phyloP scores from a whole-genome alignment of 306 rosid species.

The Vachellia pachyceras region DNA sequence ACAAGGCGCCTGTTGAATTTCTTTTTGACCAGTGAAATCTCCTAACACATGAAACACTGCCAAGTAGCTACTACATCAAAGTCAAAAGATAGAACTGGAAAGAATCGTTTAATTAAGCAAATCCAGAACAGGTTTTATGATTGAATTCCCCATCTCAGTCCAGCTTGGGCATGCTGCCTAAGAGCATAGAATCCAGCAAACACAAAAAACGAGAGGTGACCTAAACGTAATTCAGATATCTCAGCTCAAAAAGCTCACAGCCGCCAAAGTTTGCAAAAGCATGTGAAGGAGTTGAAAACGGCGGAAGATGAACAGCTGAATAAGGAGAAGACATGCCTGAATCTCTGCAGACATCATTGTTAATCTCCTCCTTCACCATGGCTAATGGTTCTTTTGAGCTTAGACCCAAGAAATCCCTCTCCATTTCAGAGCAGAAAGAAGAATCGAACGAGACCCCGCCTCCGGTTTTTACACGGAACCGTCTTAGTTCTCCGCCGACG shows the following conservation, averaged over 20 bases:
- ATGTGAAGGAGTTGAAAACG: neutral
- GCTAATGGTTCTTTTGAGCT: slow-evolving; percentile 55
- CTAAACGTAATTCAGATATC: slow-evolving; percentile 8
- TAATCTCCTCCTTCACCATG: slow-evolving; percentile 69
- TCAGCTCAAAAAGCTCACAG: neutral
- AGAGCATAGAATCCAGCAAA: neutral
- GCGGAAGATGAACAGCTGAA: neutral
- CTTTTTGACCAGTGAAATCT: slow-evolving; percentile 10
- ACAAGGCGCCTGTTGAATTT: neutral
- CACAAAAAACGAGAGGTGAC: neutral
- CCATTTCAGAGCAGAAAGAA: slow-evolving; percentile 59
- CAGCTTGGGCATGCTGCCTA: slow-evolving; percentile 32
- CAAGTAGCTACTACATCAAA: slow-evolving; percentile 3
- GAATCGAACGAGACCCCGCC: slow-evolving; percentile 28
- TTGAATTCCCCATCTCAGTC: slow-evolving; percentile 13
- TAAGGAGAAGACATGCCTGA: slow-evolving; percentile 48
- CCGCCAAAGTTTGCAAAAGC: slow-evolving; percentile 11
- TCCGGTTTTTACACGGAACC: slow-evolving; percentile 9
- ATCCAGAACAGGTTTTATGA: neutral
- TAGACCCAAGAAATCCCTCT: slow-evolving; percentile 91
- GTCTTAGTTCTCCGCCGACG: slow-evolving; percentile 27
- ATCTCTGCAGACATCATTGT: slow-evolving; percentile 55
- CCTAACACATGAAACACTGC: slow-evolving; percentile 12
- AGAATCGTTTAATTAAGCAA: slow-evolving; percentile 22
- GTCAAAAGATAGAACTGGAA: neutral